Conservation (phyloP, 2,329 filamentous ascomycete species). For the Claviceps pazoutovae region DNA sequence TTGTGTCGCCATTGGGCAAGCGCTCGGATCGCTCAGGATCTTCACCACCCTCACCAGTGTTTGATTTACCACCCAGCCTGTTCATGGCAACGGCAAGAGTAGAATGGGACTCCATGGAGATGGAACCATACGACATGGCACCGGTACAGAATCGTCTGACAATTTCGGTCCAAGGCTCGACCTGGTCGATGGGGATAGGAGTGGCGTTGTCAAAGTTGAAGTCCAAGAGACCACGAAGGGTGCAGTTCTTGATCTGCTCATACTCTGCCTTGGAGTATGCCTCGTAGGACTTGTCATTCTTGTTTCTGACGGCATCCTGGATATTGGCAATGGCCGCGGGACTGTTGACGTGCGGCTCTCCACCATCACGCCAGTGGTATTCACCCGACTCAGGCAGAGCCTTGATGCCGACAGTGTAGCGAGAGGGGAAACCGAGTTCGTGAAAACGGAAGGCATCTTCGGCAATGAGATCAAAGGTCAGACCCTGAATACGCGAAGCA, state of each 20-base stretch:
- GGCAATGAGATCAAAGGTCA: slow-evolving; percentile 86
- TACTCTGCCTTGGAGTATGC: slow-evolving; percentile 88
- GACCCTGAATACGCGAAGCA: slow-evolving; percentile 83
- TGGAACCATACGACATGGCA: slow-evolving; percentile 97
- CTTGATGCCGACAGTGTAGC: slow-evolving; percentile 59
- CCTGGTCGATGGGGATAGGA: slow-evolving; percentile 86
- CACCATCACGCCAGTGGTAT: slow-evolving; percentile 96
- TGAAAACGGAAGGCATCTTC: slow-evolving; percentile 92
- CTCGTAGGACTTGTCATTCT: slow-evolving; percentile 98
- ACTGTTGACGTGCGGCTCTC: slow-evolving; percentile 90
- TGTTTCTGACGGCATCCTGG: slow-evolving; percentile 87
- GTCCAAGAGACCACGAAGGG: slow-evolving; percentile 82
- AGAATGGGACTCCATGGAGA: slow-evolving; percentile 96
- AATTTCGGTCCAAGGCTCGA: slow-evolving; percentile 96
- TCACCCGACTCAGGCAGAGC: slow-evolving; percentile 86
- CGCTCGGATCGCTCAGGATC: slow-evolving; percentile 80
- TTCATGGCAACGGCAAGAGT: slow-evolving; percentile 96
- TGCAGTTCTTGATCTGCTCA: slow-evolving; percentile 94
- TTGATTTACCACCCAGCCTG: slow-evolving; percentile 87
- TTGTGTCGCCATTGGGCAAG: slow-evolving; percentile 85
- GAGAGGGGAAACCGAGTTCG: slow-evolving; percentile 79
- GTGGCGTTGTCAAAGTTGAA: slow-evolving; percentile 85
- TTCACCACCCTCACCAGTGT: slow-evolving; percentile 95
- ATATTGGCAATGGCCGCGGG: slow-evolving; percentile 92
- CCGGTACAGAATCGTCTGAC: slow-evolving; percentile 92